phyloP scores from a whole-genome alignment of 1,139 yeast species.

The Scheffersomyces segobiensis region DNA sequence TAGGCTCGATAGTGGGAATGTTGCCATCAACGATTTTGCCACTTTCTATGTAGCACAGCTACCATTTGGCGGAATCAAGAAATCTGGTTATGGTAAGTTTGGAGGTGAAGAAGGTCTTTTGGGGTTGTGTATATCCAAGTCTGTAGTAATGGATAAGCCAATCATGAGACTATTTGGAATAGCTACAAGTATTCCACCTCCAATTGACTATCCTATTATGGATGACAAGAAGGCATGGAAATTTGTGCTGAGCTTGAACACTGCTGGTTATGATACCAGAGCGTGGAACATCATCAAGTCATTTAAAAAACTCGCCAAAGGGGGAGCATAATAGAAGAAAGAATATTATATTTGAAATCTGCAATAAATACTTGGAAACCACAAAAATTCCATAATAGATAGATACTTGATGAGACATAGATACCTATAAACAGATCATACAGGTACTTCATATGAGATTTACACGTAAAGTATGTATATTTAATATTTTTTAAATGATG shows the following conservation, averaged over 20 bases:
- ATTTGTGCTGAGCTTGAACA: slow-evolving; percentile 77
- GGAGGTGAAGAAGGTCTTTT: slow-evolving; percentile 96
- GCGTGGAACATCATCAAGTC: slow-evolving; percentile 60
- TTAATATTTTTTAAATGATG: background rate
- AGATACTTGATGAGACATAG: background rate
- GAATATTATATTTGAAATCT: background rate
- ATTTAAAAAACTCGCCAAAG: slow-evolving; percentile 41
- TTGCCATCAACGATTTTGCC: slow-evolving; percentile 96
- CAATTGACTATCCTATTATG: slow-evolving; percentile 86
- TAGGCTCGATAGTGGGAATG: slow-evolving; percentile 76
- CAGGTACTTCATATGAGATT: background rate
- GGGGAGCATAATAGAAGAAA: slow-evolving; percentile 17
- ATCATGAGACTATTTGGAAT: slow-evolving; percentile 59
- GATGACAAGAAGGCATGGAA: slow-evolving; percentile 85
- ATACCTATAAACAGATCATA: background rate
- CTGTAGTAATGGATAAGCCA: slow-evolving; percentile 80
- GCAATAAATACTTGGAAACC: background rate
- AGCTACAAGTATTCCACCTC: slow-evolving; percentile 80
- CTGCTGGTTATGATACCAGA: slow-evolving; percentile 82
- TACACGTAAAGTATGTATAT: background rate
- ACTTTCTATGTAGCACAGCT: slow-evolving; percentile 92
- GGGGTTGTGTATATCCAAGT: slow-evolving; percentile 83
- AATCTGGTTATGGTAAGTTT: slow-evolving; percentile 94
- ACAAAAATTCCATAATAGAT: background rate
- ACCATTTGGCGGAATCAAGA: slow-evolving; percentile 93